Conservation (phyloP, 2,329 filamentous ascomycete species). For the Neofusicoccum sp. region DNA sequence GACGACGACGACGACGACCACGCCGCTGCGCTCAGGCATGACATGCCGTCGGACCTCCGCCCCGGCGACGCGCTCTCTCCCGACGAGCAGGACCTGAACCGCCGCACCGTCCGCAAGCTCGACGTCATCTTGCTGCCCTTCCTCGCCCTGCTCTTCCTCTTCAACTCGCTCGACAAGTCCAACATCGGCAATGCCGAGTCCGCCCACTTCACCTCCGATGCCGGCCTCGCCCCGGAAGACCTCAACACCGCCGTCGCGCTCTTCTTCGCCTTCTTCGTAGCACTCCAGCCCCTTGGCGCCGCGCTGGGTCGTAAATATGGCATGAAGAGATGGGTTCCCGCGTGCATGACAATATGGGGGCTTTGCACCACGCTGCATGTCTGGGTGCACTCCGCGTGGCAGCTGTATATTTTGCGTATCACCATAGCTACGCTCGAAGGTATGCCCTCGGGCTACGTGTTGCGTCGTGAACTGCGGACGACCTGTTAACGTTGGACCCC, state of each 20-base stretch:
- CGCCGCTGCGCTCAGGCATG: background rate
- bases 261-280: slow-evolving; percentile 63
- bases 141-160: slow-evolving; percentile 54
- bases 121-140: slow-evolving; percentile 56
- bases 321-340: slow-evolving; percentile 59
- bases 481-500: slow-evolving; percentile 22
- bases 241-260: slow-evolving; percentile 59
- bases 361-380: slow-evolving; percentile 52
- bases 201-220: slow-evolving; percentile 61
- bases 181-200: slow-evolving; percentile 60
- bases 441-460: slow-evolving; percentile 25
- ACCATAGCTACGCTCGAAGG: slow-evolving; percentile 52
- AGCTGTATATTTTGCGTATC: slow-evolving; percentile 50
- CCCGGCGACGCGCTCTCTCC: background rate
- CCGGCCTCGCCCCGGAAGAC: slow-evolving; percentile 55
- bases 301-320: slow-evolving; percentile 60
- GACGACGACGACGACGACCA: background rate
- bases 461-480: background rate
- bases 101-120: slow-evolving; percentile 50
- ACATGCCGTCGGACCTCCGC: slow-evolving; percentile 21
- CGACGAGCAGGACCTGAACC: slow-evolving; percentile 29
- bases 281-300: slow-evolving; percentile 59
- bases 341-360: slow-evolving; percentile 59
- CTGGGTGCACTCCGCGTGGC: slow-evolving; percentile 50
- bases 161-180: slow-evolving; percentile 56